phyloP scores from a whole-genome alignment of 1,284 basidiomycete species.

The Phylloporus gajari region DNA sequence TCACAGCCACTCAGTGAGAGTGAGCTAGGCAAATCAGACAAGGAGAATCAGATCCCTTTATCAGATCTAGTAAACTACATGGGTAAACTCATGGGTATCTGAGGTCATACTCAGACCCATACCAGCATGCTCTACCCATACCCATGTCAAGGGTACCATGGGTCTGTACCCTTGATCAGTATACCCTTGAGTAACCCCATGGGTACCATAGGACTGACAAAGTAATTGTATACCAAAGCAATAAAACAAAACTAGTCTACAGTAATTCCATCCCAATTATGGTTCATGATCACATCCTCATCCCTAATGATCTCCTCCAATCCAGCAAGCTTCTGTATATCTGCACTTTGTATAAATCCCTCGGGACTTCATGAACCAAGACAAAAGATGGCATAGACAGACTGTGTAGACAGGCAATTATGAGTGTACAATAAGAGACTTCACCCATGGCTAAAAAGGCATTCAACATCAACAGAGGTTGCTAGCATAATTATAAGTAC shows the following conservation, averaged over 20 bases:
- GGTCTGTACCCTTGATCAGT: not conserved
- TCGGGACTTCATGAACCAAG: not conserved
- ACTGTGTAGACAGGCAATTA: not conserved
- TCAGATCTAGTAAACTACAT: not conserved
- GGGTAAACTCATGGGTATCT: not conserved
- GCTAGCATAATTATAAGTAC: not conserved
- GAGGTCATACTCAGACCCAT: not conserved
- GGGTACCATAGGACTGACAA: too few species aligned
- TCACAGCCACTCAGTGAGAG: too few species aligned
- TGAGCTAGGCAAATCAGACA: too few species aligned
- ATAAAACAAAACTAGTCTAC: not conserved
- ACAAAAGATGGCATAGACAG: not conserved
- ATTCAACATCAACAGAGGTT: not conserved
- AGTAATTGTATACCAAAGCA: not conserved
- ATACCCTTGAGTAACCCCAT: not conserved
- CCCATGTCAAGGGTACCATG: not conserved
- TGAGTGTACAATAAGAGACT: not conserved
- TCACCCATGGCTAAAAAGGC: not conserved
- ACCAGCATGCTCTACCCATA: not conserved
- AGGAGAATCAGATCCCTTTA: too few species aligned
- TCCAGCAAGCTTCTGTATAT: not conserved
- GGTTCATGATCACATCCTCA: not conserved
- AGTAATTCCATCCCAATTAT: not conserved
- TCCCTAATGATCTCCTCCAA: not conserved
- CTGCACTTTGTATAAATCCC: not conserved